phyloP scores from a whole-genome alignment of 352 stramenopile genomes.

The Globisporangium ultimum region DNA sequence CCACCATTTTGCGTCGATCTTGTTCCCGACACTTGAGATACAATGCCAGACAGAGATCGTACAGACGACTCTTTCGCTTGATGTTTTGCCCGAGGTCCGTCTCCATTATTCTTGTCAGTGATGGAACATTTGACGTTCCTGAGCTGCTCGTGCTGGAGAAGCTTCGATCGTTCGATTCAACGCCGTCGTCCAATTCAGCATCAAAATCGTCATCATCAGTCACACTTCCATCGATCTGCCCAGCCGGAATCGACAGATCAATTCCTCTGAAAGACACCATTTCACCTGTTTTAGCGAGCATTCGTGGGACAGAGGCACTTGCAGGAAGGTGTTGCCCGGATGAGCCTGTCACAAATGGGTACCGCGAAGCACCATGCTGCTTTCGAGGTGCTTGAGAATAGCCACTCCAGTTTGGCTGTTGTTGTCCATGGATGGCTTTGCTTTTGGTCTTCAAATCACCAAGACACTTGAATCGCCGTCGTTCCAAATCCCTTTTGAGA shows the following conservation, averaged over 20 bases:
- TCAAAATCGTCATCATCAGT: constrained; percentile 3
- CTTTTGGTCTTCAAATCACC: constrained; percentile 21
- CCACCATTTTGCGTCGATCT: constrained; percentile 47
- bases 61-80: constrained; percentile 57
- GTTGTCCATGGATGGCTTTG: constrained; percentile 9
- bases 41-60: constrained; percentile 48
- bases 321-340: neutral
- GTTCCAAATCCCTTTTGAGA: constrained; percentile 45
- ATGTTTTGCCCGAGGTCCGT: constrained; percentile 47
- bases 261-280: neutral
- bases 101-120: constrained; percentile 59
- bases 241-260: neutral
- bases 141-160: neutral
- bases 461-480: constrained; percentile 34
- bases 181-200: neutral
- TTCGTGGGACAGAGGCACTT: constrained; percentile 5
- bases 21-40: constrained; percentile 57
- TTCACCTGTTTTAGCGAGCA: neutral
- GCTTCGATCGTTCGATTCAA: neutral
- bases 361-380: constrained; percentile 5
- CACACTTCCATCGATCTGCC: neutral
- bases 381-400: neutral
- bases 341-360: neutral
- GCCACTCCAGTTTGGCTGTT: constrained; percentile 7
- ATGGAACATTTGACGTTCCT: constrained; percentile 4